Evolutionary conservation across 108 stramenopile genomes (phyloP).

Genomic region (Pseudonitzschia multistriata): DNA sequence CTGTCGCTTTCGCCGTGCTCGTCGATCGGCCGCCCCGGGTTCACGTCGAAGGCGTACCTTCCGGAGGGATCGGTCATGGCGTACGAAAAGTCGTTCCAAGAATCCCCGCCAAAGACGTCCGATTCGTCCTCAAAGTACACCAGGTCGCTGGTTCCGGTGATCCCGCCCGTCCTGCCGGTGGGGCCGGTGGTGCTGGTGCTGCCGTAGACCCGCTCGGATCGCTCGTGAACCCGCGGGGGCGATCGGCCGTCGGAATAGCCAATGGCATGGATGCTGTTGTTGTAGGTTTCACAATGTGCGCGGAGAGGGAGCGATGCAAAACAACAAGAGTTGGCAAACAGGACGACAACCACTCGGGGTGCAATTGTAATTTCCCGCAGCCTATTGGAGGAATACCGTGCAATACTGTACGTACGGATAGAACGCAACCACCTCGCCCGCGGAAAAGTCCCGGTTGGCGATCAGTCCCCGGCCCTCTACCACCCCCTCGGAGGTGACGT

Average conservation of each 20-base stretch:
- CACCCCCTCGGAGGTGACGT: background rate
- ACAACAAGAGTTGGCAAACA: too few species aligned
- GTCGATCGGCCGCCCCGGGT: constrained; percentile 1
- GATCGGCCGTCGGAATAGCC: background rate
- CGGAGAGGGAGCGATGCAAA: too few species aligned
- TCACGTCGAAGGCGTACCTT: background rate
- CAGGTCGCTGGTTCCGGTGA: background rate
- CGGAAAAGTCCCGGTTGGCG: background rate
- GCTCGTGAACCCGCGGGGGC: background rate
- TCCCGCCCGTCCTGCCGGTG: background rate
- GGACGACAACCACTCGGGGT: too few species aligned
- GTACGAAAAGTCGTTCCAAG: background rate
- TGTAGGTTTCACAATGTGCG: background rate
- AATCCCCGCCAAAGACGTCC: background rate
- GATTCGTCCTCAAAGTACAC: background rate
- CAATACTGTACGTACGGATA: background rate
- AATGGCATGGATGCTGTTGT: background rate
- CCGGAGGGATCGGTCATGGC: background rate
- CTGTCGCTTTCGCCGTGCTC: background rate
- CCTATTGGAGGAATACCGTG: too few species aligned
- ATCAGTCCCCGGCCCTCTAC: background rate
- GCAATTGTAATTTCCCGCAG: too few species aligned
- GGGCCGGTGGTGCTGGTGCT: background rate
- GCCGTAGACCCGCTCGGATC: background rate
- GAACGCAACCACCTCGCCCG: background rate